Base-by-base conservation (phyloP, 257 asterid species). In the Verbena officinalis region DNA sequence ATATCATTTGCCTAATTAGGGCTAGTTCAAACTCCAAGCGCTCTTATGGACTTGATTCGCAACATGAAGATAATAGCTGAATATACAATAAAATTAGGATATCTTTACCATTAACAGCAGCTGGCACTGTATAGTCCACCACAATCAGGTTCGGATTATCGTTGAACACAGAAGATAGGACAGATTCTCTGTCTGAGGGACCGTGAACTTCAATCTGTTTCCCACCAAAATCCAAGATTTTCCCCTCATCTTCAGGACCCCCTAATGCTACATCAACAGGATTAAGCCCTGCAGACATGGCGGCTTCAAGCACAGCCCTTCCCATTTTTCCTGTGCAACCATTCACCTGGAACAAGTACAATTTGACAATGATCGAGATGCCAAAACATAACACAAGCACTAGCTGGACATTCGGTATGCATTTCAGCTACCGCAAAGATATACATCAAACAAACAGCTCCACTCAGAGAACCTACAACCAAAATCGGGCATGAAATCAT, bases 241-340 rank as follows among this genome's bases (percentile, higher is more conserved):
- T 84, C 16, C 97, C 97, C 7, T 68, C 62, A 79, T 92, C 96
- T 34, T 78, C 81, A 1, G 91, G 83, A 66, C 96, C 88, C 9
- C 97, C 85, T 61, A 92, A 82, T 4, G 96, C 87, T 40, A 83
- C 78, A 21, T 96, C 86, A 59, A 89, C 86, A 20, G 92, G 87
- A n/a, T 63, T 67, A 51, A 85, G 93, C 49, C 98, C 98, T 17
- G 95, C 98, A 62, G 96, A 21, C n/a, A 85, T 77, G 36, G 96
- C 95, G 7, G 97, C 95, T 73, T 92, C 96, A 30, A 92, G 95
- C 70, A 92, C 98, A 5, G 97, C 89, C 74, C 86, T 80, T 13
- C 98, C 98, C 96, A 92, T 85, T 77, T 92, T 81, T 10, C 98
- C 97, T 16, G 95, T 87, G 74, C 91, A 84, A 57, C 97, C 96